Evolutionary conservation across 257 asterid genomes (phyloP).

Genomic region (Vinca minor): DNA sequence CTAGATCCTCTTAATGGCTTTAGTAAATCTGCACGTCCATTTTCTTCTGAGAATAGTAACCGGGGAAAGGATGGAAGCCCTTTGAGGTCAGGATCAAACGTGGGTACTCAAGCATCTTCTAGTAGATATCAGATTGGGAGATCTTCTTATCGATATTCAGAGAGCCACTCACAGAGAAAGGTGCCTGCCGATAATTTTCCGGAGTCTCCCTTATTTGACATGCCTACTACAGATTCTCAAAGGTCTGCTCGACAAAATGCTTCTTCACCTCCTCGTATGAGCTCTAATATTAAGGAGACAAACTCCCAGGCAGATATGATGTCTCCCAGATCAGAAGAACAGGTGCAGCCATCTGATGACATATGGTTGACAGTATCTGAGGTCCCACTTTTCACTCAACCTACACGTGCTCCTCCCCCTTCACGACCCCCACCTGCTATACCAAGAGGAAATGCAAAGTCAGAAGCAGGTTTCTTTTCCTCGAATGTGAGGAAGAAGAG

Average conservation of each 20-base stretch:
- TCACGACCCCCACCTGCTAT: slow-evolving; percentile 94
- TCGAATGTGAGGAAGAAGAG: slow-evolving; percentile 52
- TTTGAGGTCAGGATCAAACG: slow-evolving; percentile 32
- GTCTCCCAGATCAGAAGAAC: slow-evolving; percentile 52
- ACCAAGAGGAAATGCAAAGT: slow-evolving; percentile 48
- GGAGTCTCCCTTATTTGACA: slow-evolving; percentile 71
- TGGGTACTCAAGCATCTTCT: slow-evolving; percentile 33
- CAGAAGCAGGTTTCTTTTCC: slow-evolving; percentile 41
- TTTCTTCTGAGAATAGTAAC: slow-evolving; percentile 47
- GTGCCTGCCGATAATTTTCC: slow-evolving; percentile 43
- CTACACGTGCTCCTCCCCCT: slow-evolving; percentile 92
- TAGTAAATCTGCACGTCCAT: slow-evolving; percentile 46
- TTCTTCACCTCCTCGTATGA: slow-evolving; percentile 42
- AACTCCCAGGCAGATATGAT: slow-evolving; percentile 34
- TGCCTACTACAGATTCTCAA: slow-evolving; percentile 55
- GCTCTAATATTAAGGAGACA: slow-evolving; percentile 31
- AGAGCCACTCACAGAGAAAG: slow-evolving; percentile 39
- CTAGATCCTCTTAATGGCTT: slow-evolving; percentile 61
- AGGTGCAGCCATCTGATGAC: slow-evolving; percentile 49
- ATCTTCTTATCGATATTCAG: slow-evolving; percentile 52
- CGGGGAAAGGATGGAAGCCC: slow-evolving; percentile 50
- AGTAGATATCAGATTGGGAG: slow-evolving; percentile 39
- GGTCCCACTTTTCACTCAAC: slow-evolving; percentile 86
- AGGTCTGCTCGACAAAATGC: slow-evolving; percentile 43
- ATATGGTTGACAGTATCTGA: slow-evolving; percentile 87